A percentile compares a stretch with the other conserved stretches of the same genome.
phyloP scores from a whole-genome alignment of 352 stramenopile species.

The Halophytophthora polymorphica region DNA sequence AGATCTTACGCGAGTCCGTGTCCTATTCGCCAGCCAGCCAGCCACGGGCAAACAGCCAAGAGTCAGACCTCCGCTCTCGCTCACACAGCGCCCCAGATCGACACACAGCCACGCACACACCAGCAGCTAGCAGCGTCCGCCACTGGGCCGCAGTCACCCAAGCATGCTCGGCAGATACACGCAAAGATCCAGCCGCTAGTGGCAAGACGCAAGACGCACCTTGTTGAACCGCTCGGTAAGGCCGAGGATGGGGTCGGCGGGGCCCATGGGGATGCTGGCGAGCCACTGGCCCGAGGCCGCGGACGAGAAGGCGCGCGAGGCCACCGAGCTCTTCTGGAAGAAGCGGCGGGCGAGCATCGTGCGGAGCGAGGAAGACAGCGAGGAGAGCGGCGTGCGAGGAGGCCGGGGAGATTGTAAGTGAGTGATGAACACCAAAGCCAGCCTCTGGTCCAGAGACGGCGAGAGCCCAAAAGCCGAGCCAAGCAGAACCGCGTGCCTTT shows the following conservation, averaged over 20 bases:
- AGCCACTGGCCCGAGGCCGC: slow-evolving; percentile 60
- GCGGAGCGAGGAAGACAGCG: background rate
- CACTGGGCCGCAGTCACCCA: no score
- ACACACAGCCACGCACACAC: slow-evolving; percentile 2
- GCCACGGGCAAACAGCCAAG: slow-evolving; percentile 41
- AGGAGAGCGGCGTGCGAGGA: background rate
- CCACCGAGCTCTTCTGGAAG: slow-evolving; percentile 19
- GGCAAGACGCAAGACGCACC: slow-evolving; percentile 24
- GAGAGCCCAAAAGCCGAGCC: background rate
- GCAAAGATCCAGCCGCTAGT: slow-evolving; percentile 8
- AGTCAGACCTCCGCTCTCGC: background rate
- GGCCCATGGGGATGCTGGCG: slow-evolving; percentile 90
- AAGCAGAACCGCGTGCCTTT: background rate
- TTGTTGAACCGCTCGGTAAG: slow-evolving; percentile 93
- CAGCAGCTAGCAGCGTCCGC: slow-evolving; percentile 6
- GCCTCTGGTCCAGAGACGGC: background rate
- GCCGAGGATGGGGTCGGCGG: slow-evolving; percentile 96
- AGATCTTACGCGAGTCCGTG: slow-evolving; percentile 93
- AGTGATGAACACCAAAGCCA: slow-evolving; percentile 2
- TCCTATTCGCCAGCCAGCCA: slow-evolving; percentile 51
- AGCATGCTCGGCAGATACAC: no score
- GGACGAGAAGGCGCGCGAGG: slow-evolving; percentile 41
- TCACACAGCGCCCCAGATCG: background rate
- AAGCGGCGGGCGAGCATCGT: slow-evolving; percentile 37
- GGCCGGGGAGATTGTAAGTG: slow-evolving; percentile 26